Conservation (phyloP, 768 basidiomycete genomes). For the Boletus rex-veris region DNA sequence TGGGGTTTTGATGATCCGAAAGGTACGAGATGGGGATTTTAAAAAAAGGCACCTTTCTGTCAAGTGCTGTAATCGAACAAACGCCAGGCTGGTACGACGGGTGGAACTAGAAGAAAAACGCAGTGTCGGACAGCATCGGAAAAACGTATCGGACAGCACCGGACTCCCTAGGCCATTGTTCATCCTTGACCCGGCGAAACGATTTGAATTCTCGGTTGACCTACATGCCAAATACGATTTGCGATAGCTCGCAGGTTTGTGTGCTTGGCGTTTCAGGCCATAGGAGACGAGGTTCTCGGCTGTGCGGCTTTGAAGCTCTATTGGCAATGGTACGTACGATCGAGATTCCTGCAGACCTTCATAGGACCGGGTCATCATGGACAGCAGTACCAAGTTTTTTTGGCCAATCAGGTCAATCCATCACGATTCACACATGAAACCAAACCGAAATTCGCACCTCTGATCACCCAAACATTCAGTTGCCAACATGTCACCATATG, state of each 20-base stretch:
- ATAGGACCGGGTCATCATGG: background rate
- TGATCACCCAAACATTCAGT: background rate
- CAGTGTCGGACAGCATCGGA: background rate
- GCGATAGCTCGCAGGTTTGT: background rate
- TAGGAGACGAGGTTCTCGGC: background rate
- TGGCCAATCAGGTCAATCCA: background rate
- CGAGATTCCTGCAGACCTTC: background rate
- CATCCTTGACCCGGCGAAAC: background rate
- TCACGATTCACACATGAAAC: background rate
- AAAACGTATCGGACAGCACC: background rate
- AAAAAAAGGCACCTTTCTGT: background rate
- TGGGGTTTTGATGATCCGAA: too few relatives aligned
- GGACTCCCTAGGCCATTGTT: background rate
- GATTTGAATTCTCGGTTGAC: background rate
- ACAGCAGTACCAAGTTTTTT: background rate
- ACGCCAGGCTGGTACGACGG: too few relatives aligned
- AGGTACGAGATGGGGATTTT: too few relatives aligned
- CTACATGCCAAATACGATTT: background rate
- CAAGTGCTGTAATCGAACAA: background rate
- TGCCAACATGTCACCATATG: constrained; percentile 3
- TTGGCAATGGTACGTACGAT: background rate
- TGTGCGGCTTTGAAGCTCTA: background rate
- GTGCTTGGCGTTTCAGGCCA: constrained; percentile 15
- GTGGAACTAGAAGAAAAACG: too few relatives aligned
- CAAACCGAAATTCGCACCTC: background rate